Conservation (phyloP, 108 stramenopile species). For the Chaetoceros tenuissimus region DNA sequence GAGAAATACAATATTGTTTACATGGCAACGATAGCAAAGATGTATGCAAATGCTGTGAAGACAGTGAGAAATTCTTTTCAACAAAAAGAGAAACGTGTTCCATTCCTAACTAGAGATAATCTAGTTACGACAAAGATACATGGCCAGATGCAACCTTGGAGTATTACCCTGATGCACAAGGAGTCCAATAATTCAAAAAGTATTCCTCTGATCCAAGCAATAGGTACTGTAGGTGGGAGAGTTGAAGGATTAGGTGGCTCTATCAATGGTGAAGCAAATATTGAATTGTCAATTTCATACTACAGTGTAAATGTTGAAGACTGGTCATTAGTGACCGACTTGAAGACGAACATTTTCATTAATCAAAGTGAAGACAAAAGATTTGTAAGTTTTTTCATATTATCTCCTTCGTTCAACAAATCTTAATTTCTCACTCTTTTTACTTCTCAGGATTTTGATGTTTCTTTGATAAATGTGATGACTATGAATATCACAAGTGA, state of each 20-base stretch:
- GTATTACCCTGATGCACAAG: not conserved
- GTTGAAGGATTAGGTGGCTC: not conserved
- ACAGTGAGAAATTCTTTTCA: not conserved
- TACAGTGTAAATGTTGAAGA: not conserved
- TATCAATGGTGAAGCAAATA: not conserved
- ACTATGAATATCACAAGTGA: too few relatives aligned
- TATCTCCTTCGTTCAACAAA: too few relatives aligned
- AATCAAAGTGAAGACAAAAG: too few relatives aligned
- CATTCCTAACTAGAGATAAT: too few relatives aligned
- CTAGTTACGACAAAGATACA: not conserved
- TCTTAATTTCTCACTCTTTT: too few relatives aligned
- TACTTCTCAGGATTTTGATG: too few relatives aligned
- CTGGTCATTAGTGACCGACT: too few relatives aligned
- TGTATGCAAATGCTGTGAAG: not conserved
- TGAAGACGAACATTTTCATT: too few relatives aligned
- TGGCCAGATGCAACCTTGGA: not conserved
- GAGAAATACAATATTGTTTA: conserved; percentile 1
- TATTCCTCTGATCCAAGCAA: not conserved
- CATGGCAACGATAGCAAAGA: not conserved
- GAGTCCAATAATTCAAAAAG: not conserved
- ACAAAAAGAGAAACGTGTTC: not conserved
- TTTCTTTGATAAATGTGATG: too few relatives aligned
- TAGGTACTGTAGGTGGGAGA: not conserved
- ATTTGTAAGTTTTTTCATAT: too few relatives aligned
- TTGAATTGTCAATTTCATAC: not conserved